Percentiles rank a stretch among this genome's conserved stretches.
These are phyloP conservation scores for Xanthoconium purpureum DNA, from an alignment of 768 basidiomycete genomes.

Conservation along the genomic window DNA sequence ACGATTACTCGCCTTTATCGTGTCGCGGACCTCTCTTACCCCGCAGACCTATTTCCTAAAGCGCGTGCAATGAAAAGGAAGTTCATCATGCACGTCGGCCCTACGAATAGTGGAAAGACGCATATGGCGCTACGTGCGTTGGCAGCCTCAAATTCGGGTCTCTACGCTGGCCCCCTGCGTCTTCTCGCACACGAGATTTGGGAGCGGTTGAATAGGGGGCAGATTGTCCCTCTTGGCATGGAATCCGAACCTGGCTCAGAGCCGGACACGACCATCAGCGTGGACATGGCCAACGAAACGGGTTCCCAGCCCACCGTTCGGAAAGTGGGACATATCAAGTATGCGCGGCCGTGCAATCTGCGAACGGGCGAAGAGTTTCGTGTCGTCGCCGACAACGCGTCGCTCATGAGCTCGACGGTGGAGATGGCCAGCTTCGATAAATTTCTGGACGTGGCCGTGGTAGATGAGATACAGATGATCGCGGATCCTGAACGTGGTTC, in stretches of 20 bases:
- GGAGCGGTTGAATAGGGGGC: conserved; percentile 85
- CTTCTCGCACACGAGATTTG: conserved; percentile 95
- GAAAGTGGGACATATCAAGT: conserved; percentile 43
- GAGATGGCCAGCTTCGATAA: conserved; percentile 70
- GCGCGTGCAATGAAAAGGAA: conserved; percentile 68
- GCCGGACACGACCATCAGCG: conserved; percentile 37
- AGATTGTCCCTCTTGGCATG: conserved; percentile 72
- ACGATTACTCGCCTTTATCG: conserved; percentile 38
- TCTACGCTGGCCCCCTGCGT: conserved; percentile 89
- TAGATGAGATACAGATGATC: conserved; percentile 98
- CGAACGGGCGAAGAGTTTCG: conserved; percentile 89
- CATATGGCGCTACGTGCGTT: conserved; percentile 89
- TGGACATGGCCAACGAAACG: conserved; percentile 22
- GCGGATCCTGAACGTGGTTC: conserved; percentile 72
- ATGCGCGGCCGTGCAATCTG: conserved; percentile 74
- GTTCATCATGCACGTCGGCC: conserved; percentile 94
- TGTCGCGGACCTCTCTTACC: conserved; percentile 42
- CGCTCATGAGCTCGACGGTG: conserved; percentile 80
- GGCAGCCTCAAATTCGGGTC: conserved; percentile 66
- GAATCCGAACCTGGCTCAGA: conserved; percentile 41
- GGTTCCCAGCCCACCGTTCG: conserved; percentile 26
- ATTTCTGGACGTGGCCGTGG: conserved; percentile 74
- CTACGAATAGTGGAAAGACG: conserved; percentile 97
- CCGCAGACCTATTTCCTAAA: conserved; percentile 44
- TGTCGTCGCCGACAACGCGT: conserved; percentile 54